phyloP scores from a whole-genome alignment of 1,139 yeast genomes.

The Yamadazyma pseudoaaseri region DNA sequence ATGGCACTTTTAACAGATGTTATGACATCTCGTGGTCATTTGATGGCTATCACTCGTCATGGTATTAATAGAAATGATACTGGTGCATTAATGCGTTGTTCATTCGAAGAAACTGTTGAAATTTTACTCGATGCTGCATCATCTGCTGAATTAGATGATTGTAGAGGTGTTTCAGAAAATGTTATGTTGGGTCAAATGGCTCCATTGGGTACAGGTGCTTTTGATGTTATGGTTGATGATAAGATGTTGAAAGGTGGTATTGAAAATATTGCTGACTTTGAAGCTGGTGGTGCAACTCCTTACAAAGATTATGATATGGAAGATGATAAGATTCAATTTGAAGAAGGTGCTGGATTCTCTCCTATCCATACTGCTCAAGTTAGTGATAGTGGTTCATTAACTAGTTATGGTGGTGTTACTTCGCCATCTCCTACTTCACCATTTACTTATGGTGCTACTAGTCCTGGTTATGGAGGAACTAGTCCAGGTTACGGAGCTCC shows the following conservation, averaged over 20 bases:
- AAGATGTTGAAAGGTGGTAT: constrained; percentile 59
- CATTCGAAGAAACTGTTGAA: constrained; percentile 98
- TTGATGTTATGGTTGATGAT: constrained; percentile 94
- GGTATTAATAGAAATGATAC: constrained; percentile 99
- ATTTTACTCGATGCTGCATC: constrained; percentile 97
- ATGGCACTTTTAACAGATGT: constrained; percentile 97
- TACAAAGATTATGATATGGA: constrained; percentile 81
- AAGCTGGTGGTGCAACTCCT: constrained; percentile 88
- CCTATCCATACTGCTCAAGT: constrained; percentile 90
- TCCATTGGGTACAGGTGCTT: constrained; percentile 98
- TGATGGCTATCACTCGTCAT: constrained; percentile 99
- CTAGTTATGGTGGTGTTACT: constrained; percentile 80
- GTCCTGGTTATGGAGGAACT: constrained; percentile 58
- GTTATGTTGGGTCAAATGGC: constrained; percentile 98
- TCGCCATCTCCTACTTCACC: constrained; percentile 58
- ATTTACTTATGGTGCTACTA: constrained; percentile 60
- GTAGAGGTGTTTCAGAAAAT: constrained; percentile 98
- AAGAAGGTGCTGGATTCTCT: constrained; percentile 87
- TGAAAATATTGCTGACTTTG: constrained; percentile 53
- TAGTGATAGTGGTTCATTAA: constrained; percentile 84
- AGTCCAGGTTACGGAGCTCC: constrained; percentile 54
- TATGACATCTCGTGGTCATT: constrained; percentile 97
- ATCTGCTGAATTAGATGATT: constrained; percentile 94
- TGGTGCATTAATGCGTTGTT: constrained; percentile 98
- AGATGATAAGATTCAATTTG: constrained; percentile 72